Percentiles rank a stretch among this genome's conserved stretches.
phyloP scores from a whole-genome alignment of 495 filamentous ascomycete genomes.

The Neurospora terricola region DNA sequence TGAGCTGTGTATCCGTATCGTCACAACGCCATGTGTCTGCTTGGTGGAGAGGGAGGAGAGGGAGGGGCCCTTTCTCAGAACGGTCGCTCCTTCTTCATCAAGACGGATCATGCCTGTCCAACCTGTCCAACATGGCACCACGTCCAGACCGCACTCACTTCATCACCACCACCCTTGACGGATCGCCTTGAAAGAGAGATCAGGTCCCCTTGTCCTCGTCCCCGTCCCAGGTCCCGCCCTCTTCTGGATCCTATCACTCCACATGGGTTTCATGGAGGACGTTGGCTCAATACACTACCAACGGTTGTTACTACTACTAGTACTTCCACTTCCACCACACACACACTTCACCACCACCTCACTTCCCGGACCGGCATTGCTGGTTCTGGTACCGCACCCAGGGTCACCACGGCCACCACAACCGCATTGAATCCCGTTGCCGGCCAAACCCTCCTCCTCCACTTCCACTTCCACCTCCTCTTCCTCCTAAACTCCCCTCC shows the following conservation, averaged over 20 bases:
- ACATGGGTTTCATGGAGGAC: not conserved
- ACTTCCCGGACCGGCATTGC: not conserved
- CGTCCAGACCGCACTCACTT: conserved; percentile 13
- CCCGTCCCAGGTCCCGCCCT: not conserved
- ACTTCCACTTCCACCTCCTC: not conserved
- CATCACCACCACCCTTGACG: not conserved
- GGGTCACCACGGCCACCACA: not conserved
- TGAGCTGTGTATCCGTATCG: not conserved
- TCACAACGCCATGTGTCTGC: not conserved
- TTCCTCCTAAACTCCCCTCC: conserved; percentile 9
- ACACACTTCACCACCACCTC: not conserved
- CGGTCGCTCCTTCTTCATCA: not conserved
- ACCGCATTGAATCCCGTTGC: conserved; percentile 20
- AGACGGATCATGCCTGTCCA: conserved; percentile 19
- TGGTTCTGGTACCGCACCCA: not conserved
- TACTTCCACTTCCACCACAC: not conserved
- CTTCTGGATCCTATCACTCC: not conserved
- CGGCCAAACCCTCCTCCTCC: conserved; percentile 10
- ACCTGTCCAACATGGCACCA: conserved; percentile 14
- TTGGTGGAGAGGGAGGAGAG: not conserved
- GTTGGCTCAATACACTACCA: not conserved
- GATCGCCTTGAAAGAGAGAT: not conserved
- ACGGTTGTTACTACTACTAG: not conserved
- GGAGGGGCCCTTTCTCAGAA: not conserved
- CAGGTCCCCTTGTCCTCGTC: not conserved